phyloP scores from a whole-genome alignment of 768 basidiomycete genomes.

The Roridomyces roridus region DNA sequence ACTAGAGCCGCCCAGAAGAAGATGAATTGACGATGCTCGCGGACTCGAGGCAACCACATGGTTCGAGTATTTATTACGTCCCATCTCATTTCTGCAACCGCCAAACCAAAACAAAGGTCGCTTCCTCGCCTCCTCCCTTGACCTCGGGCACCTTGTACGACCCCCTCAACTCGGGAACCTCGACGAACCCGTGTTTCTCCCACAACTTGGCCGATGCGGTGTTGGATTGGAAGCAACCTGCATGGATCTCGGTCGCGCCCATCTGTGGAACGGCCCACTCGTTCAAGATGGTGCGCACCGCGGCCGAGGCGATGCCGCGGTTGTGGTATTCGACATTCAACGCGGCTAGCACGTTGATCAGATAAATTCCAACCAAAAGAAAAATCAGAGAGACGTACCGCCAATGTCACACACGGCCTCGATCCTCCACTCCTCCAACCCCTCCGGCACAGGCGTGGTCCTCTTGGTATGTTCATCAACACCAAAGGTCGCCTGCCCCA shows the following conservation, averaged over 20 bases:
- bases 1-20: too few species aligned
- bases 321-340: conserved; percentile 17
- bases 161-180: conserved; percentile 1
- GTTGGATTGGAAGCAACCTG: conserved; percentile 12
- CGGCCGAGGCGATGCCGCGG: conserved; percentile 21
- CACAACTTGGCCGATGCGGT: conserved; percentile 13
- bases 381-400: neutral
- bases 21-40: too few species aligned
- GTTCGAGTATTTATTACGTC: too few species aligned
- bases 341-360: conserved; percentile 2
- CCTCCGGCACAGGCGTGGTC: conserved; percentile 13
- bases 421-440: conserved; percentile 21
- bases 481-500: conserved; percentile 17
- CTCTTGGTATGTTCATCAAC: neutral
- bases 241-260: conserved; percentile 24
- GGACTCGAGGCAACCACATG: too few species aligned
- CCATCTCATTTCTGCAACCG: too few species aligned
- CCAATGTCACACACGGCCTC: conserved; percentile 17
- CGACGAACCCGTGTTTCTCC: conserved; percentile 25
- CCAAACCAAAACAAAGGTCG: neutral
- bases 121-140: conserved; percentile 14
- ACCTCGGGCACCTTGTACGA: neutral
- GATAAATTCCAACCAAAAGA: neutral
- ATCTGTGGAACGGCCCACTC: conserved; percentile 23
- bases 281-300: conserved; percentile 8